Percentiles rank a stretch among this genome's conserved stretches.
Evolutionary conservation across 495 filamentous ascomycete species (phyloP).

Genomic region (Hypoxylon lienhwacheense): DNA sequence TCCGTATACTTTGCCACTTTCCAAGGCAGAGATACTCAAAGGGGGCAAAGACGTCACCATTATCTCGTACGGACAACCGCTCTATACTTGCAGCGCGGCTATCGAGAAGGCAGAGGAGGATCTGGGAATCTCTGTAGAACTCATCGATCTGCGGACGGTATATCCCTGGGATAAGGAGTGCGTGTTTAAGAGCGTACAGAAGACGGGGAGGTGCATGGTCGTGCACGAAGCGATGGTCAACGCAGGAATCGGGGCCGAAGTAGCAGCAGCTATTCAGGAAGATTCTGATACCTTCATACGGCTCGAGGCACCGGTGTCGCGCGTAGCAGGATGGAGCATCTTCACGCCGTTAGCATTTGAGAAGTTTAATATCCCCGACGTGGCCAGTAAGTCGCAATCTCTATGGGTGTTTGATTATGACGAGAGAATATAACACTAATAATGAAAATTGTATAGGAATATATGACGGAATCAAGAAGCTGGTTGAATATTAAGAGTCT

Average conservation of each 20-base stretch:
- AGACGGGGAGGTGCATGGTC: slow-evolving; percentile 87
- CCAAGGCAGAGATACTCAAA: slow-evolving; percentile 86
- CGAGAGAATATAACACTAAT: slow-evolving; percentile 27
- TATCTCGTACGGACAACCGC: slow-evolving; percentile 86
- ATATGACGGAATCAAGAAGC: slow-evolving; percentile 56
- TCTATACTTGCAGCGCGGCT: slow-evolving; percentile 84
- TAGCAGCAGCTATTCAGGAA: slow-evolving; percentile 90
- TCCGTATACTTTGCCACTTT: slow-evolving; percentile 81
- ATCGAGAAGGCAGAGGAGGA: slow-evolving; percentile 80
- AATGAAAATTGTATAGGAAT: slow-evolving; percentile 45
- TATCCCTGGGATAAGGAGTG: slow-evolving; percentile 94
- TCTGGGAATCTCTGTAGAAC: slow-evolving; percentile 76
- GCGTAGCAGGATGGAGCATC: slow-evolving; percentile 89
- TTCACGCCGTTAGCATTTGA: slow-evolving; percentile 84
- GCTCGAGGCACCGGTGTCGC: slow-evolving; percentile 87
- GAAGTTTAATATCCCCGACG: slow-evolving; percentile 85
- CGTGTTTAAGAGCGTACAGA: slow-evolving; percentile 79
- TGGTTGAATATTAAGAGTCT: slow-evolving; percentile 44
- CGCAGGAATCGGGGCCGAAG: slow-evolving; percentile 89
- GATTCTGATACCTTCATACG: slow-evolving; percentile 75
- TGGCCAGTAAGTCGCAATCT: slow-evolving; percentile 69
- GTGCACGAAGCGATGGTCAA: slow-evolving; percentile 97
- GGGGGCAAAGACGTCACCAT: slow-evolving; percentile 82
- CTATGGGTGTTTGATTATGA: not conserved
- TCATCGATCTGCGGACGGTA: slow-evolving; percentile 89